Evolutionary conservation across 306 rosid species (phyloP).

Genomic region (Trifolium repens): DNA sequence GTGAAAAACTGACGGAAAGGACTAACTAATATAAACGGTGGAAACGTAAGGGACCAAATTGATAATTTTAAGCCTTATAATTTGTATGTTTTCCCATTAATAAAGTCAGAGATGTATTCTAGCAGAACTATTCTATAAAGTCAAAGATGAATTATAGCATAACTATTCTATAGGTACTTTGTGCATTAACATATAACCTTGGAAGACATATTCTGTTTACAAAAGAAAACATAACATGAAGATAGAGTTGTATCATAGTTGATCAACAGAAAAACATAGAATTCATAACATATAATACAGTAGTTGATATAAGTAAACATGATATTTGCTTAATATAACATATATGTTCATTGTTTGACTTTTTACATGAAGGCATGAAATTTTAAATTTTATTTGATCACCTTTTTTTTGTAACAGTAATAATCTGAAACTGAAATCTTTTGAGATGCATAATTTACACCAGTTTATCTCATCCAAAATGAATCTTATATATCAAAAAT

Average conservation of each 20-base stretch:
- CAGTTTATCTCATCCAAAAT: not conserved
- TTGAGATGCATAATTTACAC: not conserved
- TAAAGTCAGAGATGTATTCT: constrained; percentile 8
- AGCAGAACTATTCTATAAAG: constrained; percentile 2
- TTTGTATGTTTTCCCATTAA: constrained; percentile 7
- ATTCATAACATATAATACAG: too few species aligned
- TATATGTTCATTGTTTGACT: not conserved
- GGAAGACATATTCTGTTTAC: not conserved
- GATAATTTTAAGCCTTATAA: too few species aligned
- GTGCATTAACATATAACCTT: not conserved
- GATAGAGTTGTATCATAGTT: too few species aligned
- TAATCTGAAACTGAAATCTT: not conserved
- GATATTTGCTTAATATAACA: not conserved
- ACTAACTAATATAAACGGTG: too few species aligned
- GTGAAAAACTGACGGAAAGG: too few species aligned
- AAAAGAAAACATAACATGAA: not conserved
- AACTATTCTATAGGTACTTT: not conserved
- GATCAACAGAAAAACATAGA: too few species aligned
- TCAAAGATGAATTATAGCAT: constrained; percentile 8
- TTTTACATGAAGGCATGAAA: not conserved
- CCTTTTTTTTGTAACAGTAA: not conserved
- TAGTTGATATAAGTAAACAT: too few species aligned
- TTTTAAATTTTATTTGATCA: not conserved
- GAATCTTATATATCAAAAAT: not conserved
- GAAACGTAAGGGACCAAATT: too few species aligned